phyloP scores from a whole-genome alignment of 2,329 filamentous ascomycete genomes.

The Sclerotinia glacialis region DNA sequence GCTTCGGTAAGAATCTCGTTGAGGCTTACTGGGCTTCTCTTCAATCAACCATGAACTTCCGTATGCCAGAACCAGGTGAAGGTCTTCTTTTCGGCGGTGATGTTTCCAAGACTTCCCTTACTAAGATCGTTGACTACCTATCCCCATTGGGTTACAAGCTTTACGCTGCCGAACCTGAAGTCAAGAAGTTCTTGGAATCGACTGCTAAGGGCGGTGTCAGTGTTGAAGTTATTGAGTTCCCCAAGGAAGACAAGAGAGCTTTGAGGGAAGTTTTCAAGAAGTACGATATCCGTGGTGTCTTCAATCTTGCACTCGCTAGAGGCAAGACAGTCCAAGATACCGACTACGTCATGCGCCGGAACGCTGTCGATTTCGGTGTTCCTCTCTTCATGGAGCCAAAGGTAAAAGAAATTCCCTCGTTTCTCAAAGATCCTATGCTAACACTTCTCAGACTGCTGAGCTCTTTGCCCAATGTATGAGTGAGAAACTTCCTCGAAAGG shows the following conservation, averaged over 20 bases:
- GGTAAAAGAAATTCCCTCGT: conserved; percentile 49
- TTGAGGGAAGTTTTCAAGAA: conserved; percentile 94
- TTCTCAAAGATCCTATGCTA: not conserved
- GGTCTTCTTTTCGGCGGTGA: conserved; percentile 94
- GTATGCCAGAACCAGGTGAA: conserved; percentile 88
- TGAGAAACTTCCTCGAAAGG: conserved; percentile 85
- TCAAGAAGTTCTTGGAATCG: conserved; percentile 81
- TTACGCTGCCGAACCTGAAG: conserved; percentile 75
- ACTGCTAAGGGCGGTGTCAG: conserved; percentile 62
- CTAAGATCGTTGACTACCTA: conserved; percentile 80
- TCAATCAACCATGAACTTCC: conserved; percentile 99
- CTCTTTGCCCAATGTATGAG: conserved; percentile 97
- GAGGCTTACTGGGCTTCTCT: conserved; percentile 97
- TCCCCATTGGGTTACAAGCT: conserved; percentile 91
- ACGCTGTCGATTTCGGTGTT: conserved; percentile 96
- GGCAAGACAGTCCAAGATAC: conserved; percentile 84
- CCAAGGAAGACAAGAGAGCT: conserved; percentile 91
- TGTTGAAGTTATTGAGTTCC: conserved; percentile 94
- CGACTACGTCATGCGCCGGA: conserved; percentile 97
- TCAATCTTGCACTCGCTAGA: conserved; percentile 84
- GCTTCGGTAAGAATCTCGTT: conserved; percentile 92
- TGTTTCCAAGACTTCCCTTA: conserved; percentile 64
- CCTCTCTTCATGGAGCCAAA: conserved; percentile 98
- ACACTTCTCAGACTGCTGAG: conserved; percentile 70
- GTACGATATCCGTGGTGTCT: conserved; percentile 92